Evolutionary conservation across 164 flowering plant species (phyloP), one percentile per base, ranked within the genome.

Genomic region (Macadamia tetraphylla): DNA sequence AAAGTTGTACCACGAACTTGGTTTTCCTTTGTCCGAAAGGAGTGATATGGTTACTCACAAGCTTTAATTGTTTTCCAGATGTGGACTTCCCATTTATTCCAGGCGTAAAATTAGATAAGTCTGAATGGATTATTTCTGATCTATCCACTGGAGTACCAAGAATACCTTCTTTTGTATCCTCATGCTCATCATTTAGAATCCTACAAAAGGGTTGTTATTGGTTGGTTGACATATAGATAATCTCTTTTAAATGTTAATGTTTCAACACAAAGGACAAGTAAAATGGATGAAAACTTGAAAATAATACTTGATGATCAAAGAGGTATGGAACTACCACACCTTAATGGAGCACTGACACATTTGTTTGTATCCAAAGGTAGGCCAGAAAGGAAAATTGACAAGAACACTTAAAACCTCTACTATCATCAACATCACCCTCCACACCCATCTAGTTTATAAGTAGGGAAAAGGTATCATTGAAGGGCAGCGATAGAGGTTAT

Each of bases 11-110:
- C n/a, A 53, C 57, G 14, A 53, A 53, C 76, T 89, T 95, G 65
- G 72, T 83, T 63, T 79, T 83, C 56, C 98, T 71, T 70, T 77
- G 81, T 69, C 90, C 94, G 84, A 92, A 95, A 18, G 57, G 57
- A 4, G 57, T 53, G 17, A 53, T 53, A 62, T 57, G 77, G 68
- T 68, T 64, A 58, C 31, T 71, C 43, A 77, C 76, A 52, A 70
- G 75, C 58, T 75, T 81, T 70, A 84, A 77, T 43, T 78, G 71
- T 63, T 78, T 85, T 43, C 75, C 81, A 63, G 84, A 80, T 61
- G 87, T 78, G 75, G 65, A 75, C 58, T 58, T 74, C 58, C 83
- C 90, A 82, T 76, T 81, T n/a, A 83, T 68, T 70, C 63, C 78
- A 8, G 74, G 79, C 14, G 83, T 57, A 29, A 78, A 83, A 78